These are phyloP conservation scores for Musa acuminata DNA, from an alignment of 176 grass and related monocot species.

Conservation along the genomic window DNA sequence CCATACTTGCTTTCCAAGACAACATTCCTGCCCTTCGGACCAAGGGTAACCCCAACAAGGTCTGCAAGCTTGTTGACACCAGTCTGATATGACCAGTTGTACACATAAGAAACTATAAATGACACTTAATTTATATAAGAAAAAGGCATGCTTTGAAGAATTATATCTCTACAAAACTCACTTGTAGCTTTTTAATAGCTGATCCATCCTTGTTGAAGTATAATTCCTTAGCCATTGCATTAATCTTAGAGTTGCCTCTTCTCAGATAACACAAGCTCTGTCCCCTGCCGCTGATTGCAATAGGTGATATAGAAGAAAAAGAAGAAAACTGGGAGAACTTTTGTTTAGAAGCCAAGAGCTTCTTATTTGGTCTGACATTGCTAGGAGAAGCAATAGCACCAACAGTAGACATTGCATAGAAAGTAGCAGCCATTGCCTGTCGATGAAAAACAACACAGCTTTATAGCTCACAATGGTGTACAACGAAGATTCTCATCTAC, in stretches of 20 bases:
- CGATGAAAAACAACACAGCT: background rate
- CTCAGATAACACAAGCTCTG: constrained; percentile 46
- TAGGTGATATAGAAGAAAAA: constrained; percentile 33
- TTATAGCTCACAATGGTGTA: background rate
- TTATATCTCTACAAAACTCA: background rate
- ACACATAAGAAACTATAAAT: background rate
- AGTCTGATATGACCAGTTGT: constrained; percentile 24
- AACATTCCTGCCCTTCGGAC: constrained; percentile 93
- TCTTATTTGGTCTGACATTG: constrained; percentile 33
- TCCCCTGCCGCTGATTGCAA: constrained; percentile 13
- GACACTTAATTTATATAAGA: background rate
- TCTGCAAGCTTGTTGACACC: constrained; percentile 89
- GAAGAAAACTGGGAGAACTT: constrained; percentile 21
- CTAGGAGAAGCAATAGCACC: constrained; percentile 60
- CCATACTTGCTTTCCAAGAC: constrained; percentile 95
- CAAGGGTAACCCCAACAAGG: constrained; percentile 80
- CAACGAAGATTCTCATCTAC: background rate
- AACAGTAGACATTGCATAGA: constrained; percentile 56
- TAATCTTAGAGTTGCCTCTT: constrained; percentile 31
- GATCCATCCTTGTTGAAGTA: constrained; percentile 98
- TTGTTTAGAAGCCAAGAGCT: constrained; percentile 13
- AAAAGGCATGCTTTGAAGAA: background rate
- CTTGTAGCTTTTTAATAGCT: constrained; percentile 88
- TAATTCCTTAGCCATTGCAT: constrained; percentile 59
- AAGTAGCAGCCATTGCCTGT: constrained; percentile 56